Evolutionary conservation across 495 filamentous ascomycete genomes (phyloP), one percentile per base, ranked within the genome.

Genomic region (Hyaloscypha variabilis): DNA sequence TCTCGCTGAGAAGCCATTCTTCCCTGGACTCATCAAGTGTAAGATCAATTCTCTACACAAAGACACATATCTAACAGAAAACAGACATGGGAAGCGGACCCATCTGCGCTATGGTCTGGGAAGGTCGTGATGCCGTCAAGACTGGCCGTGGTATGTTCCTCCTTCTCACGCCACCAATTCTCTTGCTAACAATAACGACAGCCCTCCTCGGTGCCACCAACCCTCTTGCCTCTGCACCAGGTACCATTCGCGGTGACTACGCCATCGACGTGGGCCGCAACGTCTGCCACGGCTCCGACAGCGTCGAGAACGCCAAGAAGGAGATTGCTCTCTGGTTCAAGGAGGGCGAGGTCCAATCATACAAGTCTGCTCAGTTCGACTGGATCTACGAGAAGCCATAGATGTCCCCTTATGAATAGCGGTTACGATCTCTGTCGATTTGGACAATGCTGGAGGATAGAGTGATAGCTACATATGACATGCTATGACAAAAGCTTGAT

Each of bases 221-320:
- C 89, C 95, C 95, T 71, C 85, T 94, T 67, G 91, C 88, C 75
- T 97, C 94, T 49, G 86, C 88, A 71, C 95, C 95, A 59, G 95
- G 95, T 76, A 98, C 95, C 81, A 98, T 98, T 83, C 92, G 95
- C 83, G 94, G 94, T 36, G 69, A 71, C 31, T 71, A 50, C 53
- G 77, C 77, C 69, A 77, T 84, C 56, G 91, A 94, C 75, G 91
- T 95, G 74, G 95, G 95, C 82, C 93, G 95, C 77, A 99, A 99
- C 86, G 92, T 99, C 81, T 97, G 95, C 89, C 95, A 99, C 87
- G 95, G 95, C 77, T 97, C 93, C 80, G 95, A 99, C 88, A 87
- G 84, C 81, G 94, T 98, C 80, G 95, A 98, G 87, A 95, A 83
- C 83, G 95, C 95, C 80, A 88, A 98, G 90, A 97, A 97, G 91